phyloP scores from a whole-genome alignment of 148 eudicot species.

The Cornus suecica region DNA sequence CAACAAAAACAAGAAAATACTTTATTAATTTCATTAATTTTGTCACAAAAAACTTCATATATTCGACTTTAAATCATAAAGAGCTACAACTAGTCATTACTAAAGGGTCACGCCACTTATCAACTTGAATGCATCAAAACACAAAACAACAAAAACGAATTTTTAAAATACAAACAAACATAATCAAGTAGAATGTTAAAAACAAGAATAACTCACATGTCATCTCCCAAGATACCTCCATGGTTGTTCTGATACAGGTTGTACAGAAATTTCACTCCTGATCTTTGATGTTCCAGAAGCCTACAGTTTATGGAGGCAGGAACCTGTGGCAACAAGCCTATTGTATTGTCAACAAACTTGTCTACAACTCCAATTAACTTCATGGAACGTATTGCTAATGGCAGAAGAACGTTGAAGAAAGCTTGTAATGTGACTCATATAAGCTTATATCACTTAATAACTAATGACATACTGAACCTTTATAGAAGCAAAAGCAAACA shows the following conservation, averaged over 20 bases:
- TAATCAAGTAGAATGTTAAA: neutral
- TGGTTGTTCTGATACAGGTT: conserved; percentile 74
- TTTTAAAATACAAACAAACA: neutral
- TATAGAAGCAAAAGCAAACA: neutral
- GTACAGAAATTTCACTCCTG: conserved; percentile 77
- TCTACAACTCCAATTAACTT: neutral
- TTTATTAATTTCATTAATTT: neutral
- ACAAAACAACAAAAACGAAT: neutral
- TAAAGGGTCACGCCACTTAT: neutral
- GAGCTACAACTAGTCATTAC: neutral
- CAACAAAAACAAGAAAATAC: neutral
- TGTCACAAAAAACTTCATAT: too few species aligned
- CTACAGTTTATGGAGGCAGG: conserved; percentile 95
- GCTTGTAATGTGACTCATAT: neutral
- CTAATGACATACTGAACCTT: neutral
- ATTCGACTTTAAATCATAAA: too few species aligned
- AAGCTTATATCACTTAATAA: neutral
- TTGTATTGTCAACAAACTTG: neutral
- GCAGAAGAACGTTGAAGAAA: neutral
- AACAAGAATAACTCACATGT: conserved; percentile 62
- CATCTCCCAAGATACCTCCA: conserved; percentile 98
- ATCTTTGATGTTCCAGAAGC: conserved; percentile 85
- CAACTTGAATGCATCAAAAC: neutral
- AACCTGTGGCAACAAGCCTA: conserved; percentile 43
- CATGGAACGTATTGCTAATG: neutral